Conservation (phyloP, 805 yeast species). For the Pichia cephalocereana region DNA sequence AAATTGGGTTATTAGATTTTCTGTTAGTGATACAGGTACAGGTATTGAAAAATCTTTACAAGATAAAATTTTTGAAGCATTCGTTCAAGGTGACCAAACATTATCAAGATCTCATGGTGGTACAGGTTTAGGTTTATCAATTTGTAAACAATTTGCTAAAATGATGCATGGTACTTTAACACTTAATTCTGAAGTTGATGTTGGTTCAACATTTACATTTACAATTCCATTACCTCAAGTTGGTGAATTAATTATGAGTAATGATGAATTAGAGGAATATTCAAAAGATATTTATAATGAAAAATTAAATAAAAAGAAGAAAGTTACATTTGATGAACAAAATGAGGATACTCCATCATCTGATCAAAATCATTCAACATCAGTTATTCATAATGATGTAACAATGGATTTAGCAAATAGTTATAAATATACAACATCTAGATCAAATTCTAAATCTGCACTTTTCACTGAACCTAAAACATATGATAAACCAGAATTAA, state of each 20-base stretch:
- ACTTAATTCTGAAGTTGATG: slow-evolving; percentile 63
- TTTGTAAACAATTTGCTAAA: slow-evolving; percentile 82
- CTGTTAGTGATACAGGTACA: slow-evolving; percentile 86
- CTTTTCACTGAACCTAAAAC: not conserved
- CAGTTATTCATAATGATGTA: not conserved
- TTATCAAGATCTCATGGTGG: slow-evolving; percentile 89
- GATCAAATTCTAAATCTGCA: not conserved
- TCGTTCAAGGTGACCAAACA: slow-evolving; percentile 95
- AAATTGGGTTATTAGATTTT: slow-evolving; percentile 55
- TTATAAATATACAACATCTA: not conserved
- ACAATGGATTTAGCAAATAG: slow-evolving; percentile 9
- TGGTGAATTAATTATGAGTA: slow-evolving; percentile 37
- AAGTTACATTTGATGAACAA: slow-evolving; percentile 29
- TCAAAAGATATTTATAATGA: slow-evolving; percentile 65
- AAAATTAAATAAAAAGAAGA: slow-evolving; percentile 36
- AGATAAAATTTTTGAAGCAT: slow-evolving; percentile 85
- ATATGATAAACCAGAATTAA: slow-evolving; percentile 35
- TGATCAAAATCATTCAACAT: not conserved
- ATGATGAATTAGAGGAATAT: slow-evolving; percentile 27
- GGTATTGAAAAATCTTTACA: slow-evolving; percentile 83
- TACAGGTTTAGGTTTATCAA: slow-evolving; percentile 84
- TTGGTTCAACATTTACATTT: slow-evolving; percentile 78
- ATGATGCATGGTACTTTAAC: slow-evolving; percentile 81
- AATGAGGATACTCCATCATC: not conserved
- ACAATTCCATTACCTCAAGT: slow-evolving; percentile 67